Conservation (phyloP, 768 basidiomycete species). For the Boletus reticulatus region DNA sequence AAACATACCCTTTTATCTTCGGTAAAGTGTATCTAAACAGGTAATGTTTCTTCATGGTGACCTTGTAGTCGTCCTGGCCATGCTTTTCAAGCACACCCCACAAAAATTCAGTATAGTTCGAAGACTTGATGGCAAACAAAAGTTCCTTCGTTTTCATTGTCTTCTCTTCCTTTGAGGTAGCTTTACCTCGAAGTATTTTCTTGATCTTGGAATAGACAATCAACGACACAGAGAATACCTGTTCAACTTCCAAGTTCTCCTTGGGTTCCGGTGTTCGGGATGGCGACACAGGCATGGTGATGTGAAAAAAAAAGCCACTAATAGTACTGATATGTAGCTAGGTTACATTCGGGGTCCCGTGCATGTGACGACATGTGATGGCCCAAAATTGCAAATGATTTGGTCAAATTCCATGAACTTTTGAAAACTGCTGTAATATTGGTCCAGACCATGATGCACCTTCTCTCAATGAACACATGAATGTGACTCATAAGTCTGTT, state of each 20-base stretch:
- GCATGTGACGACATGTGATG: background rate
- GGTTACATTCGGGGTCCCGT: background rate
- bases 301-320: background rate
- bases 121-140: background rate
- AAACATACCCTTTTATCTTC: background rate
- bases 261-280: background rate
- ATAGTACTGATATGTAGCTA: background rate
- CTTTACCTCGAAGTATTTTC: background rate
- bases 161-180: conserved; percentile 1
- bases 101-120: background rate
- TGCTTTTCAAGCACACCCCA: background rate
- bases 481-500: too few relatives aligned
- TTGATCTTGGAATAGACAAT: conserved; percentile 4
- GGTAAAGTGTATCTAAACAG: background rate
- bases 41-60: background rate
- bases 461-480: too few relatives aligned
- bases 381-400: background rate
- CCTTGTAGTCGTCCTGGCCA: background rate
- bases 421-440: background rate
- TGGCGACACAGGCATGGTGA: background rate
- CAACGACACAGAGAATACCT: background rate
- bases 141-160: background rate
- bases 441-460: too few relatives aligned
- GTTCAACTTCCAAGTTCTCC: background rate
- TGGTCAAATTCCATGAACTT: background rate